A percentile compares a stretch with the other conserved stretches of the same genome.
Evolutionary conservation across 805 yeast genomes (phyloP).

Genomic region (Nakazawaea pomicola): DNA sequence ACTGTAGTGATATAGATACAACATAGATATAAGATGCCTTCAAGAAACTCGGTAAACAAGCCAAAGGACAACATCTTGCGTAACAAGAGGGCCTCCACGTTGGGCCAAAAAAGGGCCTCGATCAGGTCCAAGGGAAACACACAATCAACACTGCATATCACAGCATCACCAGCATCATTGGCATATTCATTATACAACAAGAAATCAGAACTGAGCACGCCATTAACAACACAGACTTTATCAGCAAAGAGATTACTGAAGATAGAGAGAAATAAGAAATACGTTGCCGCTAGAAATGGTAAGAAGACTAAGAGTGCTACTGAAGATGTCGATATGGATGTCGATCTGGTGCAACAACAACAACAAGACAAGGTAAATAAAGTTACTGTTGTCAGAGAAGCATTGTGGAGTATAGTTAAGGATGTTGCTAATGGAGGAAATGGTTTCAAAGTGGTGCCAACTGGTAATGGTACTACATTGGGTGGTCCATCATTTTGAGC

Average conservation of each 20-base stretch:
- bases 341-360: constrained; percentile 29
- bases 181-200: constrained; percentile 43
- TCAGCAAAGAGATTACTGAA: constrained; percentile 78
- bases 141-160: constrained; percentile 17
- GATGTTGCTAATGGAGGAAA: constrained; percentile 46
- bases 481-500: constrained; percentile 61
- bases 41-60: constrained; percentile 75
- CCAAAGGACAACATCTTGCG: constrained; percentile 59
- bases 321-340: constrained; percentile 45
- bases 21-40: constrained; percentile 50
- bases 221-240: constrained; percentile 51
- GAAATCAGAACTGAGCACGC: constrained; percentile 16
- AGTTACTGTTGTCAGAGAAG: constrained; percentile 51
- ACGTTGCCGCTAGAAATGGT: constrained; percentile 50
- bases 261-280: constrained; percentile 72
- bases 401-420: constrained; percentile 69
- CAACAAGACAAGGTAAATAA: constrained; percentile 23
- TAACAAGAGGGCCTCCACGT: constrained; percentile 42
- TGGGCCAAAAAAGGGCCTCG: constrained; percentile 52
- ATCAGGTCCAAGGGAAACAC: constrained; percentile 9
- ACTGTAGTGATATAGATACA: not conserved
- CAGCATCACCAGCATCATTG: constrained; percentile 23
- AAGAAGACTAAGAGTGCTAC: constrained; percentile 41
- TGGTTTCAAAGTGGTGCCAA: constrained; percentile 32
- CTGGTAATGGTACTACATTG: constrained; percentile 77